phyloP scores from a whole-genome alignment of 2,329 filamentous ascomycete genomes.

The Venturia carpophila region DNA sequence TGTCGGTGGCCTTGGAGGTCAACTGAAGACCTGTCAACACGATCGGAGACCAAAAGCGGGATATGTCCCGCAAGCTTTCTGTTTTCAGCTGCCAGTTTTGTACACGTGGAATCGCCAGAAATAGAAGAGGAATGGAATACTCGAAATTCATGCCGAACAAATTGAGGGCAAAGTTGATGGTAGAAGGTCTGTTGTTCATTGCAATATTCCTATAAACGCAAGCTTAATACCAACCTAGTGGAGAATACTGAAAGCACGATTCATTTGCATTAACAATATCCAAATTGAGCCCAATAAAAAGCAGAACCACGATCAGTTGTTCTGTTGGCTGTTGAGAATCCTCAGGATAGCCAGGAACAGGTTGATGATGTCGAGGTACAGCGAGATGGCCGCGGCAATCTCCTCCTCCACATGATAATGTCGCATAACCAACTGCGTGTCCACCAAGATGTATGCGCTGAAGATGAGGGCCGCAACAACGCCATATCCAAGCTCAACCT shows the following conservation, averaged over 20 bases:
- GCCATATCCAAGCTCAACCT: constrained; percentile 78
- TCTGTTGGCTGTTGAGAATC: constrained; percentile 91
- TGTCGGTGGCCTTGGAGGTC: no score
- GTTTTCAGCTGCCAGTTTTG: no score
- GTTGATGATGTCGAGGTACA: constrained; percentile 96
- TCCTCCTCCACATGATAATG: constrained; percentile 98
- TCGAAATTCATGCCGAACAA: no score
- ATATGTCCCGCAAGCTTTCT: no score
- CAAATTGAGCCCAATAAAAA: constrained; percentile 15
- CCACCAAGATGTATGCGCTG: constrained; percentile 88
- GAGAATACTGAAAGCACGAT: neutral
- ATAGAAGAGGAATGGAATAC: no score
- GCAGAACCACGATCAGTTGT: constrained; percentile 56
- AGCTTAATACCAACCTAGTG: neutral
- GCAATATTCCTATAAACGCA: constrained; percentile 2
- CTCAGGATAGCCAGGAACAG: constrained; percentile 90
- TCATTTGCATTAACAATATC: neutral
- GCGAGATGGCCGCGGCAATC: constrained; percentile 87
- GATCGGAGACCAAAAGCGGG: no score
- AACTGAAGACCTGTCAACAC: no score
- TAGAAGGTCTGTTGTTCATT: neutral
- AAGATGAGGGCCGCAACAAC: constrained; percentile 79
- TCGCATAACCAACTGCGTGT: constrained; percentile 91
- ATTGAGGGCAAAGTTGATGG: no score
- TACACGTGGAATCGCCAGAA: no score